Evolutionary conservation across 2,329 filamentous ascomycete species (phyloP).

Genomic region (Rhytidhysteron rufulum): DNA sequence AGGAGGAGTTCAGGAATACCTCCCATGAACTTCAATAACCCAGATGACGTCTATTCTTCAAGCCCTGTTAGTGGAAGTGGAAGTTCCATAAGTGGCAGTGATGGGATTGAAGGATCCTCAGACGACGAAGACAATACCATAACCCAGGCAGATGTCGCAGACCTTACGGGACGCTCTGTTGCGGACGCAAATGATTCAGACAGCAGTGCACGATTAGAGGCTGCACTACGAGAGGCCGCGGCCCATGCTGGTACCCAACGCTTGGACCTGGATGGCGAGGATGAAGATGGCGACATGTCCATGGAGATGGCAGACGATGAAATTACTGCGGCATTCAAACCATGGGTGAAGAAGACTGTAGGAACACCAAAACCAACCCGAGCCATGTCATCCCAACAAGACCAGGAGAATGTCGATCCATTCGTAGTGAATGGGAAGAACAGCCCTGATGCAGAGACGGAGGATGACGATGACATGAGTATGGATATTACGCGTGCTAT

Average conservation of each 20-base stretch:
- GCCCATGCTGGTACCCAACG: constrained; percentile 70
- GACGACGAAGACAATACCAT: constrained; percentile 72
- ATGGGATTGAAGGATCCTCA: constrained; percentile 55
- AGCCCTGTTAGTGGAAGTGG: constrained; percentile 68
- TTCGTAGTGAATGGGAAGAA: constrained; percentile 40
- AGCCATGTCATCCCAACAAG: constrained; percentile 29
- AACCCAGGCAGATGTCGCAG: constrained; percentile 69
- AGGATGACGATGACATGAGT: constrained; percentile 67
- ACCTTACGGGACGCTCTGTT: constrained; percentile 66
- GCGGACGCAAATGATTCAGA: constrained; percentile 55
- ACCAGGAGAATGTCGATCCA: constrained; percentile 50
- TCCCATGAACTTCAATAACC: constrained; percentile 61
- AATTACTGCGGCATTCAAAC: constrained; percentile 68
- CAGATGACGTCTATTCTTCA: constrained; percentile 66
- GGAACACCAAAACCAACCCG: constrained; percentile 12
- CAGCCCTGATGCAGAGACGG: constrained; percentile 28
- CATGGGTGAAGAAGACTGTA: constrained; percentile 62
- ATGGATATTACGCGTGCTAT: constrained; percentile 90
- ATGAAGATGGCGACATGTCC: constrained; percentile 52
- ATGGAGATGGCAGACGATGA: constrained; percentile 60
- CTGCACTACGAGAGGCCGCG: constrained; percentile 71
- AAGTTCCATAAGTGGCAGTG: constrained; percentile 35
- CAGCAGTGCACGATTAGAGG: constrained; percentile 71
- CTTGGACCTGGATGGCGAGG: constrained; percentile 49
- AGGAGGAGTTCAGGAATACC: constrained; percentile 66